Conservation (phyloP, 306 rosid species). For the Castanea sativa region DNA sequence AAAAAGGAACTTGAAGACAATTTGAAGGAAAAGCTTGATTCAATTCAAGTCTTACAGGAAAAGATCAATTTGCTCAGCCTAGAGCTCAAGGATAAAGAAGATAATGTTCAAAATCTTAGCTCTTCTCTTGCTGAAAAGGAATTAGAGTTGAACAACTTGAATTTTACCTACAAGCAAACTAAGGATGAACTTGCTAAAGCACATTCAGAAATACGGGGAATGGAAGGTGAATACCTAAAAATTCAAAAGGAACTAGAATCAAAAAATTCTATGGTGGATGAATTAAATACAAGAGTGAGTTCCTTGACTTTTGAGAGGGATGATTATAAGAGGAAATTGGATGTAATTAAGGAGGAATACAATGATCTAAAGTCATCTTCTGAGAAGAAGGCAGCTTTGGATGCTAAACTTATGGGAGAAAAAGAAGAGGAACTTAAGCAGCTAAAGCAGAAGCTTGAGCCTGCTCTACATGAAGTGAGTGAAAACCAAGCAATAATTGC, state of each 20-base stretch:
- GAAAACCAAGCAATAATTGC: conserved; percentile 37
- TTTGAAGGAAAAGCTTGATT: conserved; percentile 35
- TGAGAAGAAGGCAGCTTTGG: conserved; percentile 55
- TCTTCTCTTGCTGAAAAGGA: conserved; percentile 70
- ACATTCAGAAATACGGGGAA: conserved; percentile 48
- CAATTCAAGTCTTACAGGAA: conserved; percentile 33
- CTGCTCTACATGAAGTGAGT: conserved; percentile 34
- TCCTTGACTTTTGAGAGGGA: conserved; percentile 49
- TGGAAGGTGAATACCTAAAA: conserved; percentile 55
- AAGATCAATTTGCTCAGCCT: conserved; percentile 48
- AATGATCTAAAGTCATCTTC: conserved; percentile 47
- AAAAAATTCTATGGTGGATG: conserved; percentile 47
- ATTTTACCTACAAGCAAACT: conserved; percentile 39
- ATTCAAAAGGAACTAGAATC: conserved; percentile 50
- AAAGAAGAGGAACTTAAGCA: conserved; percentile 53
- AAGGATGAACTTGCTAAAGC: conserved; percentile 49
- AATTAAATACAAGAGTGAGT: conserved; percentile 44
- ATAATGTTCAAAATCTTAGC: conserved; percentile 45
- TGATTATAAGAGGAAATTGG: conserved; percentile 44
- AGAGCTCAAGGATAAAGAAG: conserved; percentile 61
- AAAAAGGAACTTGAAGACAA: conserved; percentile 50
- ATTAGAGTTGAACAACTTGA: conserved; percentile 57
- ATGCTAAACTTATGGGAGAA: conserved; percentile 58
- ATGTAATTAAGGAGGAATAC: conserved; percentile 43
- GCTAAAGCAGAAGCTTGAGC: conserved; percentile 55